These are phyloP conservation scores for Lactarius deliciosus DNA, from an alignment of 768 basidiomycete genomes.

Conservation along the genomic window DNA sequence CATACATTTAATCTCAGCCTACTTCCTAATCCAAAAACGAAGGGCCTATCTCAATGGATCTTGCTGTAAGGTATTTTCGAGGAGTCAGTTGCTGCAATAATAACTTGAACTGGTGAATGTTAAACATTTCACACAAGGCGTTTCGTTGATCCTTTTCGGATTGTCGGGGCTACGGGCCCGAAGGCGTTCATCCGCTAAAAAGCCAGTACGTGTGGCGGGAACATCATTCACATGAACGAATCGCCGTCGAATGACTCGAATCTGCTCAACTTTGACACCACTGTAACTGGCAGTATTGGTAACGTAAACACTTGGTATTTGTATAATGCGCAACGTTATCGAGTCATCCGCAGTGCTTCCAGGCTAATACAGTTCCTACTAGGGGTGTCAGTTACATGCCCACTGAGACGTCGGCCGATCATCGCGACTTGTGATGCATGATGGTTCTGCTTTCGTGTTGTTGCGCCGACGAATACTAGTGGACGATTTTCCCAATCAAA, in stretches of 20 bases:
- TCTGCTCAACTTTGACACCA: neutral
- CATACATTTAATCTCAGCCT: too few relatives aligned
- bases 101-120: neutral
- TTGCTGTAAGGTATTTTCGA: neutral
- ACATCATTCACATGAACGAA: neutral
- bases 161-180: neutral
- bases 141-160: neutral
- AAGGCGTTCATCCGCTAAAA: too few relatives aligned
- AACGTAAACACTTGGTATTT: neutral
- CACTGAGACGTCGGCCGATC: neutral
- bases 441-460: neutral
- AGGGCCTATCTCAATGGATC: too few relatives aligned
- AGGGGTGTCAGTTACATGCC: neutral
- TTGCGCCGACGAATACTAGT: neutral
- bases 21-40: too few relatives aligned
- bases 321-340: neutral
- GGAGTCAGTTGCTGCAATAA: neutral
- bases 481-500: neutral
- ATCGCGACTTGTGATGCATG: neutral
- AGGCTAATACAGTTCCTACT: neutral
- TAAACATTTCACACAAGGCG: neutral
- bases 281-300: neutral
- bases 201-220: neutral
- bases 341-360: neutral
- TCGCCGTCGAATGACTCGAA: neutral